A percentile compares a stretch with the other conserved stretches of the same genome.
Evolutionary conservation across 345 rosid species (phyloP).

Genomic region (Iberis pinnata): DNA sequence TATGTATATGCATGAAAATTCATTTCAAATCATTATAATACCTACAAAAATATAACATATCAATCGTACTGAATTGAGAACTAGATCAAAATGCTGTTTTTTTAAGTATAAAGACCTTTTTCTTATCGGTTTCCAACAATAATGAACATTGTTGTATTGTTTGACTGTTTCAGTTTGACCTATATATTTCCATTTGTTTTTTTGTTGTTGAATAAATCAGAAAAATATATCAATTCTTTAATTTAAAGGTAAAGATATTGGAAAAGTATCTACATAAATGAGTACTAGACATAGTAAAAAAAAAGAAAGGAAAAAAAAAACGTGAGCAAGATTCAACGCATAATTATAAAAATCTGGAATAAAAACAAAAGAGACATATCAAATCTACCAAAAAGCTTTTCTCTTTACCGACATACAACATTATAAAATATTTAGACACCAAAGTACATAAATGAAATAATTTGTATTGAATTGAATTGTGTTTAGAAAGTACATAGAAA

Average conservation of each 20-base stretch:
- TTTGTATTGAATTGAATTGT: too few relatives aligned
- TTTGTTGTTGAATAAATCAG: conserved; percentile 4
- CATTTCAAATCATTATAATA: too few relatives aligned
- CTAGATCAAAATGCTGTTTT: too few relatives aligned
- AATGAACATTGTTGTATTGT: too few relatives aligned
- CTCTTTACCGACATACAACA: not conserved
- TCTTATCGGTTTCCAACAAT: too few relatives aligned
- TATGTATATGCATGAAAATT: too few relatives aligned
- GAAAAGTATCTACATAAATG: not conserved
- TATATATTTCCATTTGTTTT: not conserved
- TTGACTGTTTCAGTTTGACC: not conserved
- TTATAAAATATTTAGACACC: conserved; percentile 2
- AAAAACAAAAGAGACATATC: not conserved
- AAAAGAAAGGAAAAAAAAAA: not conserved
- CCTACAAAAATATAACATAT: too few relatives aligned
- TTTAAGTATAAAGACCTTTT: too few relatives aligned
- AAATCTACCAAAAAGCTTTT: not conserved
- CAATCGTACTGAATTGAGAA: too few relatives aligned
- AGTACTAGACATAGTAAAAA: not conserved
- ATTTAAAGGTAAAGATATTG: not conserved
- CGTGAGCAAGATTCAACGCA: not conserved
- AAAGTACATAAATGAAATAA: too few relatives aligned
- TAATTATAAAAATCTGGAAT: too few relatives aligned
- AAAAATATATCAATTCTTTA: not conserved
- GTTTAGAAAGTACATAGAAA: too few relatives aligned